A percentile compares a stretch with the other conserved stretches of the same genome.
phyloP scores from a whole-genome alignment of 192 early-diverging fungal species.

The Linnemannia exigua region DNA sequence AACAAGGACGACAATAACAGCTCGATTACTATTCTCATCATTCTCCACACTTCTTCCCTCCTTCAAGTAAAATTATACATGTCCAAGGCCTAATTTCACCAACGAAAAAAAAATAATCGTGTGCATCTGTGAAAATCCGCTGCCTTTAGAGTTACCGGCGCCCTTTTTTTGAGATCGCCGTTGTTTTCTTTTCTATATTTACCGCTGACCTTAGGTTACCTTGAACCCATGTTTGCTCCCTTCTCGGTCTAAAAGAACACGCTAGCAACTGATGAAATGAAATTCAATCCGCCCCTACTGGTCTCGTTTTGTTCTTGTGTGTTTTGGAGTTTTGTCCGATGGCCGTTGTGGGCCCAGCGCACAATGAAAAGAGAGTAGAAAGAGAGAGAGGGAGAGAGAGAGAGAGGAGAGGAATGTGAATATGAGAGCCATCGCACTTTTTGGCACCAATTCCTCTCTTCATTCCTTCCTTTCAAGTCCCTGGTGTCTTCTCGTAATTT shows the following conservation, averaged over 20 bases:
- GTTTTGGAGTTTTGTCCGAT: constrained; percentile 1
- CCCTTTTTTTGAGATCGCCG: too few species aligned
- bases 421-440: not conserved
- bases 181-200: not conserved
- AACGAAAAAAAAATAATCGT: not conserved
- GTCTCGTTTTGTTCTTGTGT: not conserved
- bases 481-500: too few species aligned
- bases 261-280: not conserved
- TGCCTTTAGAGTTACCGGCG: too few species aligned
- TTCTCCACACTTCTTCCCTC: not conserved
- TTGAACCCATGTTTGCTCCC: not conserved
- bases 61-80: not conserved
- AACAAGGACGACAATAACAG: not conserved
- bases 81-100: not conserved
- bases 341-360: not conserved
- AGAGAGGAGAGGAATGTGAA: too few species aligned
- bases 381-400: not conserved
- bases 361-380: too few species aligned
- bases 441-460: not conserved
- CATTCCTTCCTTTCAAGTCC: not conserved
- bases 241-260: not conserved
- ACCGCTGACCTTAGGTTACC: not conserved
- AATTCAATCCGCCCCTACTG: not conserved
- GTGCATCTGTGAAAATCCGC: not conserved
- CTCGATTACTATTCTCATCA: not conserved